Conservation (phyloP, 257 asterid genomes). For the Orobanche coerulescens region DNA sequence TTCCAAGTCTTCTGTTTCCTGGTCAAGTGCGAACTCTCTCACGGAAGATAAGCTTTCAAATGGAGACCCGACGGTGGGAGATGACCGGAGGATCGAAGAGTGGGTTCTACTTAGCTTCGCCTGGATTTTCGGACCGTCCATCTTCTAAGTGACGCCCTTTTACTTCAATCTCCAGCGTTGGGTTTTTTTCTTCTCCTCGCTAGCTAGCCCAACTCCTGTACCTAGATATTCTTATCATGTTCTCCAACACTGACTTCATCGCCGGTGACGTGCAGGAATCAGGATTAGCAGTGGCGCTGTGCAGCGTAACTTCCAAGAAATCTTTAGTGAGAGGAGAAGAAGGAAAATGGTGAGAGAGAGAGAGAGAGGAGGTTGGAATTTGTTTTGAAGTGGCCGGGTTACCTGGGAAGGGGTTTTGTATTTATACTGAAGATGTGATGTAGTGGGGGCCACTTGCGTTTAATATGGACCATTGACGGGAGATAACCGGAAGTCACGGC, state of each 20-base stretch:
- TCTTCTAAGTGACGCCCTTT: conserved; percentile 20
- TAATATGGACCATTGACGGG: conserved; percentile 19
- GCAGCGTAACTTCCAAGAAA: conserved; percentile 18
- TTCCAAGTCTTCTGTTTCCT: conserved; percentile 50
- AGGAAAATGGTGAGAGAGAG: conserved; percentile 14
- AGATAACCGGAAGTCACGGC: background rate
- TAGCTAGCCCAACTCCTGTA: conserved; percentile 31
- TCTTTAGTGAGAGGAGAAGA: background rate
- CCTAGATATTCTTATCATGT: conserved; percentile 34
- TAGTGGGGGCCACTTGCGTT: conserved; percentile 33
- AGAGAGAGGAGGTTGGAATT: conserved; percentile 13
- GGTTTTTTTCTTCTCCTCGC: background rate
- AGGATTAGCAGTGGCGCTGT: conserved; percentile 21
- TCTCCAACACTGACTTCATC: conserved; percentile 49
- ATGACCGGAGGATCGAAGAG: conserved; percentile 78
- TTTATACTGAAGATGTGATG: conserved; percentile 14
- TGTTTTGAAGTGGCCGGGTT: conserved; percentile 35
- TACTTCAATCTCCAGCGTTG: conserved; percentile 23
- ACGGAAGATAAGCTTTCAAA: conserved; percentile 63
- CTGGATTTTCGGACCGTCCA: conserved; percentile 67
- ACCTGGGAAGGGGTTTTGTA: conserved; percentile 19
- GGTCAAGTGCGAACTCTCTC: conserved; percentile 42
- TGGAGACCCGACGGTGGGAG: conserved; percentile 66
- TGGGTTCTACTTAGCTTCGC: conserved; percentile 64
- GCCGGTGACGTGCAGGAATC: conserved; percentile 35